Evolutionary conservation across 2,329 filamentous ascomycete genomes (phyloP), one percentile per base, ranked within the genome.

Genomic region (Trichoderma sp.): DNA sequence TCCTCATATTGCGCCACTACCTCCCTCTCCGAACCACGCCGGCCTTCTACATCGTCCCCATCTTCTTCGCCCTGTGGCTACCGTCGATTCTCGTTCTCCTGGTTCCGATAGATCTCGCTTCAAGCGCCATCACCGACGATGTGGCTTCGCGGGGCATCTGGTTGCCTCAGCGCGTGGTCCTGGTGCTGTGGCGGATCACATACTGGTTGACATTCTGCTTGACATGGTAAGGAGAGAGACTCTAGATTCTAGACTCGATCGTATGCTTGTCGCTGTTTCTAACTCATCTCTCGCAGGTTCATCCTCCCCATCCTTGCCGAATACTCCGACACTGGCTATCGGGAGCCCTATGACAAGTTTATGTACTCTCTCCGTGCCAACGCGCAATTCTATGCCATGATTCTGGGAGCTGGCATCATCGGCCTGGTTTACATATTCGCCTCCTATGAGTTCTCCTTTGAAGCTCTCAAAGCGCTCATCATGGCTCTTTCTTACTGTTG

Each of bases 141-240:
- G 90, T 88, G 73, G 87, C 88, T 18, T 87, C 89, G 18, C 89
- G 91, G 76, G 96, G 95, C 39, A 93, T 99, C 78, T 98, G 95
- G 93, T 87, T 99, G 39, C 92, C 93, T 6, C 86, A 92, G 75
- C 85, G 90, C 64, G 88, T 95, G 32, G 86, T 98, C 63, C 85
- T 97, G 78, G 93, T 98, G 28, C 92, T 92, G 72, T 99, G 96
- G 96, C 89, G 95, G 79, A 95, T 99, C 75, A 92, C 92, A 24
- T 99, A 99, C 83, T 99, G 96, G 96, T 86, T 99, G 70, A 98
- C 95, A 0, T 99, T 99, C 83, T 90, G 91, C 65, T 84, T 99
- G 78, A 98, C 95, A 71, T 99, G 96, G 96, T 95, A 84, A 65
- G 86, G 76, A 60, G 34, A 15, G 14, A 58, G 18, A 4, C 3